Percentiles rank a stretch among this genome's conserved stretches.
phyloP scores from a whole-genome alignment of 352 stramenopile genomes.

The Phytophthora vignae region DNA sequence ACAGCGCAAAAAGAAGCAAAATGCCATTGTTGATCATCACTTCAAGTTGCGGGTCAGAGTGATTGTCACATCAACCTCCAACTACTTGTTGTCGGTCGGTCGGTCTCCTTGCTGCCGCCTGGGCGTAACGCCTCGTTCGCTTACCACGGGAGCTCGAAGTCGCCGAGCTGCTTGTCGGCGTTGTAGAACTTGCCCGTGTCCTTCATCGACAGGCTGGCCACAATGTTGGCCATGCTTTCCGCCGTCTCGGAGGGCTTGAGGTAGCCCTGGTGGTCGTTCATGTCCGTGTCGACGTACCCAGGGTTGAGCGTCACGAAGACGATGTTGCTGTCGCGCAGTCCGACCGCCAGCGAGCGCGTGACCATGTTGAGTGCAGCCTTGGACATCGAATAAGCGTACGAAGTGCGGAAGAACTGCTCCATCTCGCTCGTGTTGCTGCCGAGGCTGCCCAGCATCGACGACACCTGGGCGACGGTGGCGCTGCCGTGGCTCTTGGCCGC shows the following conservation, averaged over 20 bases:
- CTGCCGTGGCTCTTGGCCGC: slow-evolving; percentile 41
- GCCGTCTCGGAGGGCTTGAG: slow-evolving; percentile 32
- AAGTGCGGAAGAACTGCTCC: slow-evolving; percentile 19
- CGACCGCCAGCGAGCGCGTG: slow-evolving; percentile 45
- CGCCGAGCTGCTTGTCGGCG: slow-evolving; percentile 19
- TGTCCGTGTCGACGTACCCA: slow-evolving; percentile 49
- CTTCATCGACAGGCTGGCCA: slow-evolving; percentile 22
- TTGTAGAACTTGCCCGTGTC: slow-evolving; percentile 47
- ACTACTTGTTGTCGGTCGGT: background rate
- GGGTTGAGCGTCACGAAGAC: slow-evolving; percentile 41
- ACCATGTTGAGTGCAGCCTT: slow-evolving; percentile 78
- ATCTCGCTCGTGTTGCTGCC: slow-evolving; percentile 37
- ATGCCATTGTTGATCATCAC: no score
- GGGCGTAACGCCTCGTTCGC: background rate
- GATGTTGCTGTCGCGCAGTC: slow-evolving; percentile 48
- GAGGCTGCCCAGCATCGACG: slow-evolving; percentile 61
- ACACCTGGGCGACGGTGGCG: slow-evolving; percentile 51
- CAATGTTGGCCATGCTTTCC: slow-evolving; percentile 31
- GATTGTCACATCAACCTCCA: background rate
- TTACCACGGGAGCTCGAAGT: slow-evolving; percentile 42
- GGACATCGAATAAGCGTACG: slow-evolving; percentile 68
- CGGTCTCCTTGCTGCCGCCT: background rate
- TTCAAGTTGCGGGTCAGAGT: background rate
- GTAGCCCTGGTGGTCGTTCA: slow-evolving; percentile 37
- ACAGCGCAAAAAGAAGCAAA: no score